Conservation (phyloP, 176 grass and related monocot species). For the Phyllostachys edulis region DNA sequence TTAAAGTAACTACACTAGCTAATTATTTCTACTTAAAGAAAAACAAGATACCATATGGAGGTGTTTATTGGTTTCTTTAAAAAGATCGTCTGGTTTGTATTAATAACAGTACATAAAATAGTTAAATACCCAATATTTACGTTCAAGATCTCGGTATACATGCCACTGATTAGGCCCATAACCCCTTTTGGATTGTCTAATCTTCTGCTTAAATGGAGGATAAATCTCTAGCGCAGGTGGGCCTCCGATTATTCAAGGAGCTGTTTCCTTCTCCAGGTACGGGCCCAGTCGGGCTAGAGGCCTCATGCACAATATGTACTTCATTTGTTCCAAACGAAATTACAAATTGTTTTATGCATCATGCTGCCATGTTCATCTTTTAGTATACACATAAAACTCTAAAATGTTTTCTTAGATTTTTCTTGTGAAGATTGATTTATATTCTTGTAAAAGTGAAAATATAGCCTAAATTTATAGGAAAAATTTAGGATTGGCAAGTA, state of each 20-base stretch:
- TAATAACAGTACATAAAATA: no score
- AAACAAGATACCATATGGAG: neutral
- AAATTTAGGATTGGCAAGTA: no score
- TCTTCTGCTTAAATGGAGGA: neutral
- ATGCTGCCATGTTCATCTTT: neutral
- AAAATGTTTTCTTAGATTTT: neutral
- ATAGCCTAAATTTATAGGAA: neutral
- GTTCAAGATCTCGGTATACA: no score
- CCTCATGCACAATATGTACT: neutral
- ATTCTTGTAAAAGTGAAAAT: neutral
- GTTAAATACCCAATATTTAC: no score
- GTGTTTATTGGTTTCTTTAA: neutral
- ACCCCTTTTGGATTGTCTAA: neutral
- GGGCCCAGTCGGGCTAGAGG: neutral
- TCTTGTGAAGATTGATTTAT: neutral
- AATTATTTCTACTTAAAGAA: neutral
- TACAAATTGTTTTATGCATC: neutral
- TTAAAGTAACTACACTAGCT: neutral
- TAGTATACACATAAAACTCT: neutral
- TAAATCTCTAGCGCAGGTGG: no score
- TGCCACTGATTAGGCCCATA: no score
- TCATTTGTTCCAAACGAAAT: neutral
- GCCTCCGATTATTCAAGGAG: no score
- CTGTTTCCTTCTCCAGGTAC: neutral
- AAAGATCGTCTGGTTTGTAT: neutral